Evolutionary conservation across 495 filamentous ascomycete genomes (phyloP).

Genomic region (Hyaloscypha finlandica): DNA sequence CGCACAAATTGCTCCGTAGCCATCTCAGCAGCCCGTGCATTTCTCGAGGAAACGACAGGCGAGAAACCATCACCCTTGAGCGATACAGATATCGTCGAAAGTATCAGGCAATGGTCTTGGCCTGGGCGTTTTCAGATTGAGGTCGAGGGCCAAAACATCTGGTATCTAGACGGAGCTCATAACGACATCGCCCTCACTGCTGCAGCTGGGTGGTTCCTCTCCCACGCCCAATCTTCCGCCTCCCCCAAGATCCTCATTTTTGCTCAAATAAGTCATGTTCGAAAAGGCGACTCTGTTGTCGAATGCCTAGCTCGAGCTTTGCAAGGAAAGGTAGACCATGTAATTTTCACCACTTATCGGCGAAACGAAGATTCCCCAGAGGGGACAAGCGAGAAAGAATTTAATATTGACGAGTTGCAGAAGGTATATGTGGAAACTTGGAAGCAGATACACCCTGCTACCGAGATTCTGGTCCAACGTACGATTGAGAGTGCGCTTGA

Average conservation of each 20-base stretch:
- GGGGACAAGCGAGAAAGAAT: neutral
- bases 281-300: slow-evolving; percentile 71
- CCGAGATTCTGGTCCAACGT: slow-evolving; percentile 64
- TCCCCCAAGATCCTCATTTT: slow-evolving; percentile 67
- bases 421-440: slow-evolving; percentile 71
- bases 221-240: neutral
- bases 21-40: slow-evolving; percentile 72
- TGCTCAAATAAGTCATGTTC: slow-evolving; percentile 83
- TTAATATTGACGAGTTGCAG: slow-evolving; percentile 48
- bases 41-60: slow-evolving; percentile 38
- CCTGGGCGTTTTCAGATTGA: slow-evolving; percentile 52
- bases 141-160: slow-evolving; percentile 61
- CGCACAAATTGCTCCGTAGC: slow-evolving; percentile 72
- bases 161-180: slow-evolving; percentile 92
- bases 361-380: neutral
- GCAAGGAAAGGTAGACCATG: slow-evolving; percentile 57
- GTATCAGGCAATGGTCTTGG: slow-evolving; percentile 43
- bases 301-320: slow-evolving; percentile 50
- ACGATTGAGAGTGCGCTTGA: slow-evolving; percentile 89
- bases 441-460: slow-evolving; percentile 60
- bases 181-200: slow-evolving; percentile 82
- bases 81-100: slow-evolving; percentile 34
- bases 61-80: slow-evolving; percentile 13
- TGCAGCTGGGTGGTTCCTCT: slow-evolving; percentile 76
- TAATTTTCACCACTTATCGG: slow-evolving; percentile 58